Conservation (phyloP, 2,329 filamentous ascomycete genomes). For the Sphaerulina populicola region DNA sequence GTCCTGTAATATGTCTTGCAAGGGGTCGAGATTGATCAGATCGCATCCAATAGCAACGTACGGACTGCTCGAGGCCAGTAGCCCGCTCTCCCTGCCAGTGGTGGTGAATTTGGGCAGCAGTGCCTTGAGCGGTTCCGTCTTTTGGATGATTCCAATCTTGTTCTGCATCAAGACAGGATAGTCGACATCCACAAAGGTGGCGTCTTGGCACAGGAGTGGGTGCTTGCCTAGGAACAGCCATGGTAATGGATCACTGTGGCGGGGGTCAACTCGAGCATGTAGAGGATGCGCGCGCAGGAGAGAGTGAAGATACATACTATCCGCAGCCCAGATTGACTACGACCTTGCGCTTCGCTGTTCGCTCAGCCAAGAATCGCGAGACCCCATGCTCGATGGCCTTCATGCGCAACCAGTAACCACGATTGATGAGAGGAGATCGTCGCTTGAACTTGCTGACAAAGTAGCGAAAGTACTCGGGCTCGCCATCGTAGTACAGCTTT, state of each 20-base stretch:
- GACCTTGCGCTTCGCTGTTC: slow-evolving; percentile 54
- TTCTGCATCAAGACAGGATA: slow-evolving; percentile 69
- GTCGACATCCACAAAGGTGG: slow-evolving; percentile 75
- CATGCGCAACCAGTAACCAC: slow-evolving; percentile 80
- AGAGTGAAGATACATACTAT: slow-evolving; percentile 50
- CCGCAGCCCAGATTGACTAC: slow-evolving; percentile 83
- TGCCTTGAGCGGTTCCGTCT: slow-evolving; percentile 52
- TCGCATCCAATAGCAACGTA: slow-evolving; percentile 80
- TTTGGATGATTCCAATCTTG: slow-evolving; percentile 61
- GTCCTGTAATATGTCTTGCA: slow-evolving; percentile 52
- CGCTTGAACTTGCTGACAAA: slow-evolving; percentile 80
- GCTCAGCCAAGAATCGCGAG: slow-evolving; percentile 58
- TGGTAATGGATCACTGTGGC: slow-evolving; percentile 68
- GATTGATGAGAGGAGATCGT: slow-evolving; percentile 79
- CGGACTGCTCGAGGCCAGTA: slow-evolving; percentile 57
- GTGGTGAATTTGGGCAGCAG: slow-evolving; percentile 36
- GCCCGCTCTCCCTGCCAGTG: slow-evolving; percentile 34
- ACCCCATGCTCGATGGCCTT: slow-evolving; percentile 70
- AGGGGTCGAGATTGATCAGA: slow-evolving; percentile 55
- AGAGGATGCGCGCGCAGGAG: too few species aligned
- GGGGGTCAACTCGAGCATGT: slow-evolving; percentile 9
- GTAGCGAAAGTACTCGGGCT: slow-evolving; percentile 76
- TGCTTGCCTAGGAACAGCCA: slow-evolving; percentile 72
- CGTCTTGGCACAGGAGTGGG: slow-evolving; percentile 48
- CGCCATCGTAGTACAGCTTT: slow-evolving; percentile 66